Evolutionary conservation across 2,329 filamentous ascomycete genomes (phyloP).

Genomic region (Emergomyces orientalis): DNA sequence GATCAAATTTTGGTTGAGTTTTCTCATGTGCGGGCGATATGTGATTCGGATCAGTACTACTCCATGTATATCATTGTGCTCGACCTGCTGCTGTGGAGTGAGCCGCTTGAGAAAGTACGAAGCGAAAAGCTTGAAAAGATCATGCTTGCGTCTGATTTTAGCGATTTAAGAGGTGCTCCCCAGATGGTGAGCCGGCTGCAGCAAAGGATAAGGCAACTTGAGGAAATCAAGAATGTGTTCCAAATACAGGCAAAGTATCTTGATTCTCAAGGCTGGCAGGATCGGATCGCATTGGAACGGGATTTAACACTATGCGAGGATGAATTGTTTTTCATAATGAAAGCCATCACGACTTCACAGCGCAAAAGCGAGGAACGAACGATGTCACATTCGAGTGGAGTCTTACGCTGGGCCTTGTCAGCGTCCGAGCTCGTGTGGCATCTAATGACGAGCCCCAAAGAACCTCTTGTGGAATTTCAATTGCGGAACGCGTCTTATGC

Average conservation of each 20-base stretch:
- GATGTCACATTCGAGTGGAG: slow-evolving; percentile 61
- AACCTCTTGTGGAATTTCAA: slow-evolving; percentile 87
- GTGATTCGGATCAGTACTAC: slow-evolving; percentile 95
- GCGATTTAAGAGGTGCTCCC: slow-evolving; percentile 84
- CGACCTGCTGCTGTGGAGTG: slow-evolving; percentile 89
- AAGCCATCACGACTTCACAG: slow-evolving; percentile 95
- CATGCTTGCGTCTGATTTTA: slow-evolving; percentile 97
- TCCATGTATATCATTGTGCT: slow-evolving; percentile 96
- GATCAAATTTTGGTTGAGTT: slow-evolving; percentile 97
- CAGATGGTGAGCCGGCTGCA: slow-evolving; percentile 88
- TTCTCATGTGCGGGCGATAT: slow-evolving; percentile 84
- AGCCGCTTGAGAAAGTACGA: slow-evolving; percentile 93
- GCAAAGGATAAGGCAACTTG: slow-evolving; percentile 82
- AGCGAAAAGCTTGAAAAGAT: slow-evolving; percentile 95
- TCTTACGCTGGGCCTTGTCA: slow-evolving; percentile 88
- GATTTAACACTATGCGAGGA: slow-evolving; percentile 87
- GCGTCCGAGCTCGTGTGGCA: slow-evolving; percentile 96
- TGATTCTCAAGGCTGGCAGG: slow-evolving; percentile 84
- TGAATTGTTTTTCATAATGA: slow-evolving; percentile 99
- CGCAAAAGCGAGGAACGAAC: slow-evolving; percentile 65
- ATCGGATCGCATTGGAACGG: slow-evolving; percentile 76
- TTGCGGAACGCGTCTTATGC: slow-evolving; percentile 86
- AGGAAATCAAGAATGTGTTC: slow-evolving; percentile 95
- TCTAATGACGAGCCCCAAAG: slow-evolving; percentile 73
- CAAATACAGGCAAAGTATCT: slow-evolving; percentile 82